Evolutionary conservation across 495 filamentous ascomycete genomes (phyloP).

Genomic region (Penicillium pancosmium): DNA sequence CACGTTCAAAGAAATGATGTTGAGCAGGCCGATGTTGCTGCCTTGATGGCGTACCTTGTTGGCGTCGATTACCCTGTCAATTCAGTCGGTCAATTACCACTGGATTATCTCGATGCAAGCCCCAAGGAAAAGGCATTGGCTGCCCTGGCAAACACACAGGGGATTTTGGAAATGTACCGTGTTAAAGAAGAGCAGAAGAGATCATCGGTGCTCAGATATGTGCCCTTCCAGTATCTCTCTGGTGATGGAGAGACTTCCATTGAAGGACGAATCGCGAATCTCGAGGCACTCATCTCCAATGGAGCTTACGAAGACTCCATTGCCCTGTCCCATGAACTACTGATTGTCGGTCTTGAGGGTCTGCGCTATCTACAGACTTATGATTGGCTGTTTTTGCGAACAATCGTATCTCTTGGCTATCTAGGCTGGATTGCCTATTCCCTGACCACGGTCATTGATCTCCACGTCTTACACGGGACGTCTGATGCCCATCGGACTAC

Average conservation of each 20-base stretch:
- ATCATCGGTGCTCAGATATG: constrained; percentile 71
- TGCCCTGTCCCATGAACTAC: constrained; percentile 68
- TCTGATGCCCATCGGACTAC: constrained; percentile 66
- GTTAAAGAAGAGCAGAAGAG: constrained; percentile 92
- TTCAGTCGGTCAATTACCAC: constrained; percentile 90
- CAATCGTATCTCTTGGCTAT: constrained; percentile 92
- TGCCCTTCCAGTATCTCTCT: constrained; percentile 65
- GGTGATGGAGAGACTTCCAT: constrained; percentile 61
- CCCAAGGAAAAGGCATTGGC: constrained; percentile 80
- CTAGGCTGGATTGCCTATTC: constrained; percentile 97
- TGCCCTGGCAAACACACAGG: constrained; percentile 79
- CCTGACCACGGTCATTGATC: constrained; percentile 85
- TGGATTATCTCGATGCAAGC: constrained; percentile 75
- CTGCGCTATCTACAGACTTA: constrained; percentile 94
- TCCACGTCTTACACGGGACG: constrained; percentile 80
- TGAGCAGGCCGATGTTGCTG: constrained; percentile 90
- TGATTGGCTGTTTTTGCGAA: constrained; percentile 96
- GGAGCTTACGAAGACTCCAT: constrained; percentile 76
- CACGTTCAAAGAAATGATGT: constrained; percentile 86
- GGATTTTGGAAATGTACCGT: constrained; percentile 94
- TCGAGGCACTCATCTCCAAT: constrained; percentile 66
- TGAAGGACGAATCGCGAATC: constrained; percentile 66
- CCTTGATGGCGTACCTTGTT: constrained; percentile 94
- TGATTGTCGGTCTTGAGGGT: constrained; percentile 77
- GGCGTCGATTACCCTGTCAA: constrained; percentile 93